These are phyloP conservation scores for Aspergillus indologenus DNA, from an alignment of 495 filamentous ascomycete species.

Conservation along the genomic window DNA sequence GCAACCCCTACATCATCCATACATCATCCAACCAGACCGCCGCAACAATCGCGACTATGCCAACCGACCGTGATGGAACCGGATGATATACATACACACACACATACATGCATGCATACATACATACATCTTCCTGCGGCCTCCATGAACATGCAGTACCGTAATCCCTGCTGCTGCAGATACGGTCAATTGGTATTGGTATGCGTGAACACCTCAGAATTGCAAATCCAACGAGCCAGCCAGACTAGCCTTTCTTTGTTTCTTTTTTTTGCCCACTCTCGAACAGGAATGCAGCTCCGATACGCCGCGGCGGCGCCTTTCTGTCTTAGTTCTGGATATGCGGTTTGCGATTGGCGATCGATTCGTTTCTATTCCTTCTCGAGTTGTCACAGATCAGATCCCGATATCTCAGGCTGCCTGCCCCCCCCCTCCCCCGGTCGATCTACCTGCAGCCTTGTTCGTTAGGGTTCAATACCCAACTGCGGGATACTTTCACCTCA, in stretches of 20 bases:
- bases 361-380: background rate
- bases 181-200: background rate
- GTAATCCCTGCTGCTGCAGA: background rate
- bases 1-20: background rate
- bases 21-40: background rate
- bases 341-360: background rate
- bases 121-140: too few relatives aligned
- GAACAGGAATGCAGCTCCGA: background rate
- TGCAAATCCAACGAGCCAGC: background rate
- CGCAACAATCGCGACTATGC: background rate
- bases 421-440: background rate
- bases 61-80: background rate
- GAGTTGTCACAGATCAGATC: slow-evolving; percentile 2
- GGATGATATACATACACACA: background rate
- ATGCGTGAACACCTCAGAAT: background rate
- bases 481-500: too few relatives aligned
- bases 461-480: background rate
- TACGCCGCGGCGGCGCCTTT: background rate
- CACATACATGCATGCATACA: too few relatives aligned
- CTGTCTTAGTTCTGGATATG: background rate
- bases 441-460: background rate
- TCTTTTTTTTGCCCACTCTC: background rate
- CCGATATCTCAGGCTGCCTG: background rate
- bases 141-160: too few relatives aligned
- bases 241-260: background rate